phyloP scores from a whole-genome alignment of 2,329 filamentous ascomycete species.

The Waltergamsia citrina region DNA sequence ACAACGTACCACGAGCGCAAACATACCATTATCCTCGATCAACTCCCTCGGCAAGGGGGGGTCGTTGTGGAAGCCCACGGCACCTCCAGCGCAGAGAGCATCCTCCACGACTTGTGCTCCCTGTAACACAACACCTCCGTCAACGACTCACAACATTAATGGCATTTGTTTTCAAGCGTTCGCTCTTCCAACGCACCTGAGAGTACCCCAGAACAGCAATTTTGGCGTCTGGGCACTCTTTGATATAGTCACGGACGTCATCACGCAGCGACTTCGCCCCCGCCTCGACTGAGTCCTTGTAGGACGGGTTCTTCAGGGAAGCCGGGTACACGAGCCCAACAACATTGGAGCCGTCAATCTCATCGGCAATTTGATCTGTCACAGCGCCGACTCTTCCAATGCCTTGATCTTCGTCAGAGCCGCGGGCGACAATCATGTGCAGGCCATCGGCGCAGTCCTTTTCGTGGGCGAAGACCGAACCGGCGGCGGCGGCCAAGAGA shows the following conservation, averaged over 20 bases:
- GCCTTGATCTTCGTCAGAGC: constrained; percentile 23
- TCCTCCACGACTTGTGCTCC: constrained; percentile 28
- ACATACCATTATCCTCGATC: constrained; percentile 23
- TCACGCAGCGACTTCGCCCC: constrained; percentile 20
- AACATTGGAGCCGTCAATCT: constrained; percentile 22
- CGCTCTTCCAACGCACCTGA: constrained; percentile 17
- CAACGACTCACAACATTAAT: not conserved
- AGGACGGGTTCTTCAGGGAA: constrained; percentile 17
- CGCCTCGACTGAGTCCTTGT: constrained; percentile 21
- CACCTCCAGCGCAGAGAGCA: constrained; percentile 24
- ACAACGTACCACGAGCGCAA: not conserved
- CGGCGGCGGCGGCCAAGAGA: constrained; percentile 9
- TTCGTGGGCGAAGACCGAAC: constrained; percentile 12
- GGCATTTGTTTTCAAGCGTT: constrained; percentile 1
- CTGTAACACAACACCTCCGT: constrained; percentile 9
- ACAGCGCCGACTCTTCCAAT: constrained; percentile 21
- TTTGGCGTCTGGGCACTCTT: constrained; percentile 26
- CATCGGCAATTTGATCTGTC: constrained; percentile 18
- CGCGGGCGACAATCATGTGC: constrained; percentile 29
- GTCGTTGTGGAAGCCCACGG: constrained; percentile 14
- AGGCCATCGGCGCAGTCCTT: constrained; percentile 23
- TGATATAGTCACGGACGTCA: constrained; percentile 19
- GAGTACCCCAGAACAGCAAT: constrained; percentile 31
- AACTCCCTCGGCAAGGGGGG: constrained; percentile 14
- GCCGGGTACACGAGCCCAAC: constrained; percentile 28